Evolutionary conservation across 1,284 basidiomycete genomes (phyloP).

Genomic region (Ceratobasidium sp.): DNA sequence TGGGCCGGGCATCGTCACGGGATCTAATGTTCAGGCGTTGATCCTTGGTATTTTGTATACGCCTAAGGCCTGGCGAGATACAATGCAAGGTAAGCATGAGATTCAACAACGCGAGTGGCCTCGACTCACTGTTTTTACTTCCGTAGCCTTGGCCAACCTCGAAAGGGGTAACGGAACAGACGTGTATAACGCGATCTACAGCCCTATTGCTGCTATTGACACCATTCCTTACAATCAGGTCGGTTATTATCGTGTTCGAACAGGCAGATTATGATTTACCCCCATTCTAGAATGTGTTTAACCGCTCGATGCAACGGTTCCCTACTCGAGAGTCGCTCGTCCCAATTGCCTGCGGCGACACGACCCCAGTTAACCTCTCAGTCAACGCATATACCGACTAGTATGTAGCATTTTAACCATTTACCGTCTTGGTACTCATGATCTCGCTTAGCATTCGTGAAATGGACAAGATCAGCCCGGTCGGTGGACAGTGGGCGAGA

Average conservation of each 20-base stretch:
- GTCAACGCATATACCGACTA: constrained; percentile 22
- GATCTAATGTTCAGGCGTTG: constrained; percentile 39
- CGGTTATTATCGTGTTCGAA: neutral
- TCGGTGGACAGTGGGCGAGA: constrained; percentile 29
- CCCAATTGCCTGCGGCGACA: constrained; percentile 26
- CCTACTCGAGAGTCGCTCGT: constrained; percentile 19
- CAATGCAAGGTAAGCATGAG: neutral
- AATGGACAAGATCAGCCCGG: constrained; percentile 24
- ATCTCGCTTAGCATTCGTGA: constrained; percentile 6
- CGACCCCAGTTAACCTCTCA: constrained; percentile 20
- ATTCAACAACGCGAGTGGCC: neutral
- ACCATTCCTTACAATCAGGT: constrained; percentile 20
- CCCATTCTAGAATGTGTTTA: constrained; percentile 5
- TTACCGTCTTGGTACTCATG: neutral
- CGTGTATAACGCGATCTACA: neutral
- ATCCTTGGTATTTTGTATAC: constrained; percentile 48
- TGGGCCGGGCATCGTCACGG: constrained; percentile 47
- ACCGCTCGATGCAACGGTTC: constrained; percentile 37
- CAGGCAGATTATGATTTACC: neutral
- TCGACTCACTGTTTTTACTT: constrained; percentile 17
- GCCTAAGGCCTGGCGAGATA: neutral
- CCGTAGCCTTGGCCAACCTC: neutral
- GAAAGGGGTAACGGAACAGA: constrained; percentile 3
- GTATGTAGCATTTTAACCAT: neutral
- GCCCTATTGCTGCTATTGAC: neutral